A percentile compares a stretch with the other conserved stretches of the same genome.
phyloP scores from a whole-genome alignment of 2,329 filamentous ascomycete species.

The Arthrobotrys pseudoclavata region DNA sequence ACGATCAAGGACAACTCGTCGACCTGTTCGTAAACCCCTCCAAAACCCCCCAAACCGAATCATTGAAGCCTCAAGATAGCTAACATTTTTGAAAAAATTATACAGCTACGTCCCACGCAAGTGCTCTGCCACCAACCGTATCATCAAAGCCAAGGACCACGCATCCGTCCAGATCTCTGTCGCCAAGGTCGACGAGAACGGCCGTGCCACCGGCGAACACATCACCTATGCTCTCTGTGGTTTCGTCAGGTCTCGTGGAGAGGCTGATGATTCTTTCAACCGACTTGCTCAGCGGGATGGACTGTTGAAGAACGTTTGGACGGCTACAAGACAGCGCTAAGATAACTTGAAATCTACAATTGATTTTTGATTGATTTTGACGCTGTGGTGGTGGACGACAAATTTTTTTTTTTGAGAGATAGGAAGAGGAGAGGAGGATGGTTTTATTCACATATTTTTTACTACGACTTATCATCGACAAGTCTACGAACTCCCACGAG shows the following conservation, averaged over 20 bases:
- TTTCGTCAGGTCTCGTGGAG: constrained; percentile 97
- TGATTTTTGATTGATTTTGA: not conserved
- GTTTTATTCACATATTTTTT: not conserved
- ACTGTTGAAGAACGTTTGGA: constrained; percentile 97
- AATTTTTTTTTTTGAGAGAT: not conserved
- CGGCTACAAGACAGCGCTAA: constrained; percentile 74
- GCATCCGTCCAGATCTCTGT: constrained; percentile 96
- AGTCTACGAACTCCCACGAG: constrained; percentile 3
- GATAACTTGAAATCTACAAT: not conserved
- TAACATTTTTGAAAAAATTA: constrained; percentile 29
- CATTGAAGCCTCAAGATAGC: constrained; percentile 34
- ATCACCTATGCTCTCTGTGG: constrained; percentile 97
- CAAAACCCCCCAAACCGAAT: not conserved
- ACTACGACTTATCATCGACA: constrained; percentile 11
- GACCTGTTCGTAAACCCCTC: constrained; percentile 80
- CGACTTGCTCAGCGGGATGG: constrained; percentile 95
- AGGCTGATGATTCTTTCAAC: constrained; percentile 97
- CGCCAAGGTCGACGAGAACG: constrained; percentile 99
- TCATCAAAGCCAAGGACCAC: constrained; percentile 99
- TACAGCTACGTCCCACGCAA: constrained; percentile 96
- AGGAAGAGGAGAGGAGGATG: not conserved
- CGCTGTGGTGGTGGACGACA: not conserved
- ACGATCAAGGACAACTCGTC: constrained; percentile 99
- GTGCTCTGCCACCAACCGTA: constrained; percentile 98
- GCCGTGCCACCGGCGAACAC: constrained; percentile 93